Base-by-base conservation (phyloP, 176 grass and related monocot genomes). In the Panicum miliaceum region DNA sequence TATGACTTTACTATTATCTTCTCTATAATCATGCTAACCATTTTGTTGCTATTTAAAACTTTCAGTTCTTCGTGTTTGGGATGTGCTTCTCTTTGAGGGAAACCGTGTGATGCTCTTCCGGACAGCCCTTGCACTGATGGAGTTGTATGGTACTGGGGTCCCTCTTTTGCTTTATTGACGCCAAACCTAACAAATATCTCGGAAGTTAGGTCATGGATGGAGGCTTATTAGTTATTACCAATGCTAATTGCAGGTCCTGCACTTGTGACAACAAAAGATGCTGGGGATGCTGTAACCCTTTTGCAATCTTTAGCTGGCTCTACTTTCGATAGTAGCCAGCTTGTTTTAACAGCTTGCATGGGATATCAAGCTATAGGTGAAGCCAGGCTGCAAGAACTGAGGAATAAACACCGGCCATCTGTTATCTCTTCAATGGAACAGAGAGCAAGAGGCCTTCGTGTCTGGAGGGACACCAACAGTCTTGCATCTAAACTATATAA, bases 41-140 rank as follows among this genome's bases (percentile, higher is more conserved):
- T 72, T 78, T 84, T 75, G 64, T 74, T 86, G 47, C 34, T 85
- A 41, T 83, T 82, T 85, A 45, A 81, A 88, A 26, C 78, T 94
- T 88, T 68, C 90, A 99, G 97, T 96, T 80, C 97, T 99, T 87
- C 97, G 97, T 82, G 88, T 99, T 4, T 99, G 96, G 97, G 97
- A 99, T 85, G 93, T 99, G 68, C 89, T 99, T 82, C 88, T 99
- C 25, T 99, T 94, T 75, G 97, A 99, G 43, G 97, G 93, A 83
- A 96, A 91, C 51, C 93, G 97, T 54, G 93, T 92, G 50, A 94
- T 94, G 86, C 93, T 99, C 84, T 99, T 99, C 75, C 87, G 88
- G 74, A 92, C 97, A 34, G 90, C 93, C 34, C 93, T 99, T 78
- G 91, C 97, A 70, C 57, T 99, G 47, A 91, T 99, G 97, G 97